Evolutionary conservation across 1,284 basidiomycete species (phyloP).

Genomic region (Sporisorium graminicola): DNA sequence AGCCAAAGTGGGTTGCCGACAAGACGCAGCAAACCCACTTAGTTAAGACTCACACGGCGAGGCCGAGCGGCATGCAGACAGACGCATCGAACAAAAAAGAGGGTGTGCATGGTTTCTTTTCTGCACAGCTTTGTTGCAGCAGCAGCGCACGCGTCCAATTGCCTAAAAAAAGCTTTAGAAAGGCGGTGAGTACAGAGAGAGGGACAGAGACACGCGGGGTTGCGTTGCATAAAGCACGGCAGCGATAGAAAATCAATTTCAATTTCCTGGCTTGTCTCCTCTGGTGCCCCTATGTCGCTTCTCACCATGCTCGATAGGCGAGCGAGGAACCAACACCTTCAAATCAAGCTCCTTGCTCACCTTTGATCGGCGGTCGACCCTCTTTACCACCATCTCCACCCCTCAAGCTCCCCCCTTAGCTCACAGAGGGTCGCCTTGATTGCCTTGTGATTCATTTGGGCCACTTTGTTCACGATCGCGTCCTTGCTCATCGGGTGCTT

Average conservation of each 20-base stretch:
- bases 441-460: background rate
- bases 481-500: background rate
- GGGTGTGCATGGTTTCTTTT: background rate
- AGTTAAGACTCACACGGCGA: background rate
- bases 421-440: background rate
- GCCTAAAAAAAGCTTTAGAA: background rate
- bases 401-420: background rate
- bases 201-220: background rate
- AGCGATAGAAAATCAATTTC: background rate
- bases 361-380: background rate
- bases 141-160: background rate
- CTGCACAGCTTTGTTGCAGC: constrained; percentile 6
- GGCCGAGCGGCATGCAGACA: constrained; percentile 5
- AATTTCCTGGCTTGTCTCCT: constrained; percentile 4
- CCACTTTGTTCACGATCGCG: background rate
- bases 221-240: background rate
- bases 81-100: background rate
- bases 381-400: constrained; percentile 5
- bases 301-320: constrained; percentile 3
- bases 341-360: background rate
- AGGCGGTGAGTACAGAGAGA: background rate
- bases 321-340: background rate
- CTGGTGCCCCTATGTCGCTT: background rate
- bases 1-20: background rate
- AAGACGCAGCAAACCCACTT: background rate